Evolutionary conservation across 805 yeast genomes (phyloP), one percentile per base, ranked within the genome.

Genomic region (Myxozyma lipomycoides): DNA sequence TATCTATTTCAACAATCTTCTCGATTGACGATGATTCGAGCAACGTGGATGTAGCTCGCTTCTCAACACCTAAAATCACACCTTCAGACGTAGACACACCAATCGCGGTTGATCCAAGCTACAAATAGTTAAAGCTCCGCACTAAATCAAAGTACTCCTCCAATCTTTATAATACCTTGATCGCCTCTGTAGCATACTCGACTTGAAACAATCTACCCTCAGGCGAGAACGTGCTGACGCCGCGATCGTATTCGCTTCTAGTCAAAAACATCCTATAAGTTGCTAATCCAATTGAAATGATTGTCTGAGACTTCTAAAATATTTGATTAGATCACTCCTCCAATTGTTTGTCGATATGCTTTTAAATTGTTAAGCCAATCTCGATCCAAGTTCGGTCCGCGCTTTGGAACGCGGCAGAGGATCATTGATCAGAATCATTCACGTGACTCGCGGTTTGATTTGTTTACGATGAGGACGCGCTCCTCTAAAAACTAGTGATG

Each of bases 221-320:
- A 23, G 99, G 99, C 1, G 98, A 90, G 70, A 95, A 93, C 6
- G 99, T 95, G 65, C 95, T 85, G 44, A 93, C 98, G 58, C 98
- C 99, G 70, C 99, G 85, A 68, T 93, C 99, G 70, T 93, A 93
- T 76, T 93, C 99, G 73, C 95, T 86, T 83, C 99, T 85, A n/a
- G 99, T 93, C 61, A 93, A 78, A 72, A 93, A 93, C 99, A 93
- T 93, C 46, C 12, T 28, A 28, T n/a, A n/a, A n/a, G n/a, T n/a
- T n/a, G n/a, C n/a, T n/a, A 50, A 22, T 40, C 25, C 3, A 15
- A 21, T 9, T 38, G 23, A 6, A 19, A 15, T 21, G 56, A 47
- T 40, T 21, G 22, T 25, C 21, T 22, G 24, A 45, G 18, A 12
- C n/a, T 19, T 10, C 23, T 22, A 39, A 39, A 6, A 43, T 1